Base-by-base conservation (phyloP, 2,329 filamentous ascomycete species). In the Esteya vermicola region DNA sequence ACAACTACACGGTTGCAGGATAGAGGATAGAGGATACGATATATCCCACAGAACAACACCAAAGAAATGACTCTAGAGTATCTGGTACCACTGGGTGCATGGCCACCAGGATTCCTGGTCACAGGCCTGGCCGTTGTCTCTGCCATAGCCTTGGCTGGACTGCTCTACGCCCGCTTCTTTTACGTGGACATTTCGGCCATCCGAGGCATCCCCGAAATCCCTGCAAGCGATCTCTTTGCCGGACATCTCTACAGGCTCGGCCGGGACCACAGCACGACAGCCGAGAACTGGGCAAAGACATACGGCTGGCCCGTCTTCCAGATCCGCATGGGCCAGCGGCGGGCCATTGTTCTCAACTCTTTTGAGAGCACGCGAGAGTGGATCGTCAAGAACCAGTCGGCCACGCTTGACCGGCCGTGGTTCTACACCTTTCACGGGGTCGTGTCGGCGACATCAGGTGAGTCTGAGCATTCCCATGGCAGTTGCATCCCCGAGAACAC, bases 381-480 rank as follows among this genome's bases (percentile, higher is more conserved):
- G 35, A 28, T 42, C 14, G 18, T 42, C 16, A 19, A 22, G 22
- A 26, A 42, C n/a, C 40, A 42, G 31, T 33, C 40, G n/a, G 21
- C 30, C 18, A 38, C 35, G 19, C 13, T 42, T 1, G 35, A 38
- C 28, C 40, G 40, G 1, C 40, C 40, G 9, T 28, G 35, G 22
- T 42, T 42, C 25, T 36, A 42, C 35, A 42, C 40, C 19, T 42
- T 42, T 10, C 40, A 42, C 35, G 28, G 35, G 9, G 40, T 42
- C 18, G 35, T 42, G 8, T 42, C 40, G 9, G 16, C 20, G 9
- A 38, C 39, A 1, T 37, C 33, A 9, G 33, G 33, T 36, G 14
- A 9, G 10, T 25, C n/a, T 10, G 10, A 10, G 20, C 14, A 4
- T 23, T 36, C 33, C 9, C 5, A 25, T 18, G 6, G n/a, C n/a